Evolutionary conservation across 176 grass and related monocot genomes (phyloP), one percentile per base, ranked within the genome.

Genomic region (Tillandsia fasciculata): DNA sequence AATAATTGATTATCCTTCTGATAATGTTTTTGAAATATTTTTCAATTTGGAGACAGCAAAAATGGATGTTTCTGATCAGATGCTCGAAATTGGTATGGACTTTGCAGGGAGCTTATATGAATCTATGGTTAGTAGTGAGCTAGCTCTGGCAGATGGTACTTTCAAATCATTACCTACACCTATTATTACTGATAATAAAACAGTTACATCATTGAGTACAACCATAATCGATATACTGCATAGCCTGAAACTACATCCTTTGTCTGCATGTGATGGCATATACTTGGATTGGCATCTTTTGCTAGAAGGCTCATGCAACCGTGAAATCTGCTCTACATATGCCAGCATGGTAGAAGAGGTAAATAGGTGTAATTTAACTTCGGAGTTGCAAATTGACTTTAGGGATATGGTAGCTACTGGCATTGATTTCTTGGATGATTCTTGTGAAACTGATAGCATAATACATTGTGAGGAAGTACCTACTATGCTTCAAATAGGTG

Each of bases 201-300:
- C 66, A 85, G 78, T 79, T 26, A 87, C 57, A 68, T 82, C 70
- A 74, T 28, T 68, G 64, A 51, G 28, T 6, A 59, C 22, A 65
- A 51, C 66, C 67, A 73, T 80, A 64, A 69, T 57, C 73, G 83
- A 87, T 80, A 17, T 92, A 65, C 74, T 90, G 49, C 26, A 69
- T 75, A 61, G 76, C 63, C 77, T 92, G 54, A 82, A 87, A 76
- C 86, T 79, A 75, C 77, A 83, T 69, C 71, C 86, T 77, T 70
- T 77, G 56, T 90, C 94, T 24, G 77, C 86, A 67, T 80, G 76
- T 54, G 94, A 97, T 76, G 79, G 48, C 69, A 97, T 97, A 77
- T 97, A 87, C 81, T 85, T 97, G 72, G 94, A 97, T 79, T 92
- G 94, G 89, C 94, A 97, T 85, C 79, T 85, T 74, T 69, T 85